A percentile compares a stretch with the other conserved stretches of the same genome.
Evolutionary conservation across 306 rosid genomes (phyloP).

Genomic region (Rosa persica): DNA sequence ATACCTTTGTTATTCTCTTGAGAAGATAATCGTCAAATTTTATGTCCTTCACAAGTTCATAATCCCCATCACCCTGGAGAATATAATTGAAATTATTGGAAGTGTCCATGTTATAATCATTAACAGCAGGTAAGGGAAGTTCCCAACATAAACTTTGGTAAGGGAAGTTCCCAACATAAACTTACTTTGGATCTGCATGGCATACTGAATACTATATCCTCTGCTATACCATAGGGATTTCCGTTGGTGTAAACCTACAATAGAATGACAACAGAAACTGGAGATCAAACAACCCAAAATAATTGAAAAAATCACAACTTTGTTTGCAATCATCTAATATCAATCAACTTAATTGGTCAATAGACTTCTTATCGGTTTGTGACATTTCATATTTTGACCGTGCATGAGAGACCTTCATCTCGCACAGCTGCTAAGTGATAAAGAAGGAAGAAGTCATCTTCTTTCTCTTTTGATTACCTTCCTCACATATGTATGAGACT

Average conservation of each 20-base stretch:
- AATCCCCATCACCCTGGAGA: slow-evolving; percentile 87
- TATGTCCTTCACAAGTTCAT: slow-evolving; percentile 81
- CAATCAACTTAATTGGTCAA: not conserved
- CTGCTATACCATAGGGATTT: slow-evolving; percentile 91
- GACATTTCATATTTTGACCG: not conserved
- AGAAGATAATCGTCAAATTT: slow-evolving; percentile 76
- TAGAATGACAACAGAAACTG: slow-evolving; percentile 12
- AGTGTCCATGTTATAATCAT: not conserved
- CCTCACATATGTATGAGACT: not conserved
- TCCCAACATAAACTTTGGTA: slow-evolving; percentile 28
- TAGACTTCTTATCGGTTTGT: not conserved
- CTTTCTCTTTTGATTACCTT: not conserved
- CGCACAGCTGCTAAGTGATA: not conserved
- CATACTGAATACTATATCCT: slow-evolving; percentile 93
- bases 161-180: slow-evolving; percentile 9
- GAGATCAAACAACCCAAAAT: slow-evolving; percentile 14
- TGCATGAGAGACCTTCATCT: not conserved
- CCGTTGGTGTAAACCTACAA: slow-evolving; percentile 79
- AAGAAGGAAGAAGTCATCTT: not conserved
- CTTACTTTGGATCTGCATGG: slow-evolving; percentile 94
- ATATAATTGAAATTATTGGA: not conserved
- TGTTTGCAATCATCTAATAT: not conserved
- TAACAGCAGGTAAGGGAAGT: slow-evolving; percentile 16
- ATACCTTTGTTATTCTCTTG: slow-evolving; percentile 65
- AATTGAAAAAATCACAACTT: not conserved